A percentile compares a stretch with the other conserved stretches of the same genome.
Conservation (phyloP, 208 protist genomes). For the Wallacemonas sp. region DNA sequence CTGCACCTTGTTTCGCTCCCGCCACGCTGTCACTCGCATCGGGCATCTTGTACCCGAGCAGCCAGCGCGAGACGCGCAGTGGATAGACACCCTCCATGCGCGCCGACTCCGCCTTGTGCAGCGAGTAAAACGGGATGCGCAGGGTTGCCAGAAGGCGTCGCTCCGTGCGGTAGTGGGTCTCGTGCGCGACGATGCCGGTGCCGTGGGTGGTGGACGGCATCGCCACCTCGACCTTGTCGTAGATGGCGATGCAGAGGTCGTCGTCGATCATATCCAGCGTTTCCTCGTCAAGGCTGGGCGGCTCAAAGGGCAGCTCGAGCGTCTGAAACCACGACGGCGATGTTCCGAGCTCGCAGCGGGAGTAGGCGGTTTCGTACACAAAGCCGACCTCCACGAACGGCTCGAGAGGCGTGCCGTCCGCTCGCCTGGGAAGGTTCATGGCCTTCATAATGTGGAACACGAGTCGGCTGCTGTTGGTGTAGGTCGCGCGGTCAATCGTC, state of each 20-base stretch:
- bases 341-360: slow-evolving; percentile 68
- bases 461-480: slow-evolving; percentile 66
- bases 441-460: slow-evolving; percentile 87
- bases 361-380: slow-evolving; percentile 71
- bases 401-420: slow-evolving; percentile 75
- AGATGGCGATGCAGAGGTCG: slow-evolving; percentile 72
- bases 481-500: slow-evolving; percentile 65
- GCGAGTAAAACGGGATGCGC: slow-evolving; percentile 74
- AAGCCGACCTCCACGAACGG: slow-evolving; percentile 78
- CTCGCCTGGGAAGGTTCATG: slow-evolving; percentile 55
- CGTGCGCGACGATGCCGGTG: slow-evolving; percentile 57
- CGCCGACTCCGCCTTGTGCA: slow-evolving; percentile 65
- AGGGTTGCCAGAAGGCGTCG: slow-evolving; percentile 75
- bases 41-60: slow-evolving; percentile 56
- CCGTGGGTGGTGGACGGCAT: slow-evolving; percentile 44
- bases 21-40: not conserved
- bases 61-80: slow-evolving; percentile 69
- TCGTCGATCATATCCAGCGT: slow-evolving; percentile 86
- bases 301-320: slow-evolving; percentile 77
- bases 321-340: slow-evolving; percentile 82
- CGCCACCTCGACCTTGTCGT: slow-evolving; percentile 81
- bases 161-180: slow-evolving; percentile 87
- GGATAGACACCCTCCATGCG: slow-evolving; percentile 76
- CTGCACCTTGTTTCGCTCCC: not conserved
- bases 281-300: slow-evolving; percentile 84